Conservation (phyloP, 208 protist species). For the Polymyxa betae region DNA sequence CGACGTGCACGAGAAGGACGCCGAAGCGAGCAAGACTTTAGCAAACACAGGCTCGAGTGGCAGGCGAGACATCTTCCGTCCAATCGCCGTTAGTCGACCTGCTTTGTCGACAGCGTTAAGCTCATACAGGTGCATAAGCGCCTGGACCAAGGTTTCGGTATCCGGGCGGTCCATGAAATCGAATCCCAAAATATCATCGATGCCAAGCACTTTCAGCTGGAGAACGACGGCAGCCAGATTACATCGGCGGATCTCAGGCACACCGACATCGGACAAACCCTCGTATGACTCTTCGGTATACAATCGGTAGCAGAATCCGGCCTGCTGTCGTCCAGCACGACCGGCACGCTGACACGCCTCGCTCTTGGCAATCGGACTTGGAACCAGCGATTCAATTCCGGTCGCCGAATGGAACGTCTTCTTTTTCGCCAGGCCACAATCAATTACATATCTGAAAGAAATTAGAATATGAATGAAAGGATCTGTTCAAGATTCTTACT, state of each 20-base stretch:
- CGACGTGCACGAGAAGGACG: not conserved
- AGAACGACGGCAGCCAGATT: conserved; percentile 74
- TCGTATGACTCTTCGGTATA: conserved; percentile 76
- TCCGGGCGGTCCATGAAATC: conserved; percentile 80
- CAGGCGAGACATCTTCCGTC: conserved; percentile 76
- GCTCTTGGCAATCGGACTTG: conserved; percentile 59
- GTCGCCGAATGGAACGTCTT: conserved; percentile 65
- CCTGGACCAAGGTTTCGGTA: conserved; percentile 66
- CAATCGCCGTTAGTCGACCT: conserved; percentile 73
- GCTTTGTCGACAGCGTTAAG: conserved; percentile 77
- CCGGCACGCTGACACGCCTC: conserved; percentile 66
- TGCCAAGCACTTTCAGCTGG: conserved; percentile 80
- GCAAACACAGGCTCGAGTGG: conserved; percentile 76
- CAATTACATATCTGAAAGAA: conserved; percentile 64
- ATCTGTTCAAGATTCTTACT: not conserved
- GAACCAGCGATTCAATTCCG: conserved; percentile 62
- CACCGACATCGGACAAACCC: conserved; percentile 48
- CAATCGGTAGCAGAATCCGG: conserved; percentile 73
- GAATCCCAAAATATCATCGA: conserved; percentile 81
- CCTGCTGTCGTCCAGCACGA: conserved; percentile 64
- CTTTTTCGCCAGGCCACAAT: conserved; percentile 69
- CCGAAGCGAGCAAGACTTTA: conserved; percentile 49
- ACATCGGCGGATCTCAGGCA: conserved; percentile 82
- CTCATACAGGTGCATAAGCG: conserved; percentile 77
- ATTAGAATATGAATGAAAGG: not conserved